These are phyloP conservation scores for Viola odorata DNA, from an alignment of 345 rosid genomes.

Conservation along the genomic window DNA sequence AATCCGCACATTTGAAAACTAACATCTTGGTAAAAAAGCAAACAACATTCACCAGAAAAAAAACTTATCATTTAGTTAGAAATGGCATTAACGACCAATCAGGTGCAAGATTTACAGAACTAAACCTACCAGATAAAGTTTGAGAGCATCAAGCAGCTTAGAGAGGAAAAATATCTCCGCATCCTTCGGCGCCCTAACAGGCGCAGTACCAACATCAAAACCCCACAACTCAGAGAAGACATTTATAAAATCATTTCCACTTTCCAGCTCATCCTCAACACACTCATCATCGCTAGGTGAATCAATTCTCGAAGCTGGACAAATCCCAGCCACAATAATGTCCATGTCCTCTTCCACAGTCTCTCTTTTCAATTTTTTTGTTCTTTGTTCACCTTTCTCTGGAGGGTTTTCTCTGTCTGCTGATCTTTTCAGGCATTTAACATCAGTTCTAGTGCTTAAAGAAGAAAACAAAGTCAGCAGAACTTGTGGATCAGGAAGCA, in stretches of 20 bases:
- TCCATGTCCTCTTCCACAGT: conserved; percentile 39
- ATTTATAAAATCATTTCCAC: conserved; percentile 40
- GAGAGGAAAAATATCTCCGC: conserved; percentile 54
- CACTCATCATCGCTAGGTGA: conserved; percentile 29
- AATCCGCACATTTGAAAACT: too few species aligned
- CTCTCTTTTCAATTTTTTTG: conserved; percentile 43
- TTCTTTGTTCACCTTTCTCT: conserved; percentile 15
- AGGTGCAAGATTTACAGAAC: conserved; percentile 5
- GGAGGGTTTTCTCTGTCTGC: conserved; percentile 27
- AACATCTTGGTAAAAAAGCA: too few species aligned
- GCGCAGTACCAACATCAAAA: conserved; percentile 31
- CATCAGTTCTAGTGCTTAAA: conserved; percentile 26
- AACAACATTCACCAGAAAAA: too few species aligned
- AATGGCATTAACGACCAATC: too few species aligned
- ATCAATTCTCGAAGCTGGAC: conserved; percentile 28
- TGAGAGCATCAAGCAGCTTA: conserved; percentile 73
- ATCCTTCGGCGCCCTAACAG: conserved; percentile 39
- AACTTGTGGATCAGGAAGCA: conserved; percentile 82
- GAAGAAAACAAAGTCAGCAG: conserved; percentile 56
- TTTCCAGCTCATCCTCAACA: conserved; percentile 31
- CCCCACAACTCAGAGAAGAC: conserved; percentile 64
- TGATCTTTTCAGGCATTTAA: conserved; percentile 44
- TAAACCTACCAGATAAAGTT: conserved; percentile 57
- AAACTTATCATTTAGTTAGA: too few species aligned
- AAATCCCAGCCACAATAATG: conserved; percentile 56